phyloP scores from a whole-genome alignment of 1,139 yeast species.

The Yamadazyma sp. region DNA sequence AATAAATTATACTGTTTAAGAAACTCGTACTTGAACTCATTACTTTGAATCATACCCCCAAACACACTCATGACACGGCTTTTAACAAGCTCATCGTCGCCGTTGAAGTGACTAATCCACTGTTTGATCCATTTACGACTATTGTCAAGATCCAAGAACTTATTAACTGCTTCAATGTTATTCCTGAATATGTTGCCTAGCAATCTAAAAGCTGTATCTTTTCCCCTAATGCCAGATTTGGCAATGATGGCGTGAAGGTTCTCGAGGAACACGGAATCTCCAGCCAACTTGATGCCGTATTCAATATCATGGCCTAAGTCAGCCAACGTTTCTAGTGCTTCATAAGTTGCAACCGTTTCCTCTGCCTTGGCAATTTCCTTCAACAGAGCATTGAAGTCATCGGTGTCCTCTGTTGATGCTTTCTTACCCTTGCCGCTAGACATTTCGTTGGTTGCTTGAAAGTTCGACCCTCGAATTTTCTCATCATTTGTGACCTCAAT shows the following conservation, averaged over 20 bases:
- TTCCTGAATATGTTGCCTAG: constrained; percentile 66
- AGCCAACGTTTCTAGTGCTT: constrained; percentile 47
- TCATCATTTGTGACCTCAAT: not conserved
- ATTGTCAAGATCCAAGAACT: constrained; percentile 18
- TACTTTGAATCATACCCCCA: constrained; percentile 39
- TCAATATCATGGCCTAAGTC: constrained; percentile 70
- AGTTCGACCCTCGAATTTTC: not conserved
- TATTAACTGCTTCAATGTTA: constrained; percentile 60
- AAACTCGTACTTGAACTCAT: constrained; percentile 26
- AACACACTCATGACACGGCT: constrained; percentile 52
- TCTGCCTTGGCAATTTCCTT: constrained; percentile 23
- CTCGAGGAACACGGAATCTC: constrained; percentile 19
- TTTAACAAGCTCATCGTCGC: constrained; percentile 30
- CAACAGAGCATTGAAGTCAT: constrained; percentile 29
- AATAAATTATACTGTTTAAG: constrained; percentile 23
- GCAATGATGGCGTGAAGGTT: not conserved
- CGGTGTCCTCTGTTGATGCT: constrained; percentile 19
- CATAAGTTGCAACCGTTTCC: constrained; percentile 15
- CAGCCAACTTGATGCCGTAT: constrained; percentile 48
- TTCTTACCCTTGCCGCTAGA: constrained; percentile 7
- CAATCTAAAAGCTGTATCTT: constrained; percentile 36
- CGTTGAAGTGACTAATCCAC: constrained; percentile 8
- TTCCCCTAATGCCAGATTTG: not conserved
- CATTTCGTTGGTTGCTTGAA: not conserved
- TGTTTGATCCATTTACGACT: constrained; percentile 16